Evolutionary conservation across 305 asterid species (phyloP), one percentile per base, ranked within the genome.

Genomic region (Fraxinus sp.): DNA sequence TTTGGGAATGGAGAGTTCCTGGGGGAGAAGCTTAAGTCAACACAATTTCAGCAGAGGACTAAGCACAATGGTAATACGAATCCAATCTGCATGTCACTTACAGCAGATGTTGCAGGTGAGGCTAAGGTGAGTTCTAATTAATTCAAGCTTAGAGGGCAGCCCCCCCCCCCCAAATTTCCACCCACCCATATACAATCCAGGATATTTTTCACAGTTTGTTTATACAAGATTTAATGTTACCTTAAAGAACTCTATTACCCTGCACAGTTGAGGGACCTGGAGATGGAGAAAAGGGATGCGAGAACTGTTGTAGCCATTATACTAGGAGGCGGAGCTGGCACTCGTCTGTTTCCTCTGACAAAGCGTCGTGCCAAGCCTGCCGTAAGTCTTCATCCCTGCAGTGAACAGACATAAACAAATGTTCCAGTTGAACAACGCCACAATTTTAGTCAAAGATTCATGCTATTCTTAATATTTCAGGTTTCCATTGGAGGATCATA

Each of bases 271-370:
- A 90, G 91, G 89, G 94, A 92, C 89, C 33, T 89, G 83, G 94
- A 90, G 85, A 81, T 88, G 90, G 95, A 94, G 90, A 94, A 90
- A 86, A 88, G 83, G 84, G 93, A 94, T 77, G 81, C 98, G 13
- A 95, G 90, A 86, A 94, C 94, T 0, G 98, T 92, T 22, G 95
- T 89, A 74, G 96, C 99, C 49, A 87, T 95, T 82, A 95, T 95
- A 83, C 94, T 95, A 2, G 99, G 99, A 79, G 99, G 99, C 8
- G 98, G 99, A 68, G 99, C 99, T 1, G 99, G 99, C 14, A 95
- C 99, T 46, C 97, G 96, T 75, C 92, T 94, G 57, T 95, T 94
- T 87, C 99, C 99, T 4, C 97, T 94, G 77, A 95, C 99, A 2
- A 95, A 93, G 83, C 97, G 94, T 20, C 92, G 98, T 2, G 99